These are phyloP conservation scores for Aspergillus funiculosus DNA, from an alignment of 495 filamentous ascomycete species.

Conservation along the genomic window DNA sequence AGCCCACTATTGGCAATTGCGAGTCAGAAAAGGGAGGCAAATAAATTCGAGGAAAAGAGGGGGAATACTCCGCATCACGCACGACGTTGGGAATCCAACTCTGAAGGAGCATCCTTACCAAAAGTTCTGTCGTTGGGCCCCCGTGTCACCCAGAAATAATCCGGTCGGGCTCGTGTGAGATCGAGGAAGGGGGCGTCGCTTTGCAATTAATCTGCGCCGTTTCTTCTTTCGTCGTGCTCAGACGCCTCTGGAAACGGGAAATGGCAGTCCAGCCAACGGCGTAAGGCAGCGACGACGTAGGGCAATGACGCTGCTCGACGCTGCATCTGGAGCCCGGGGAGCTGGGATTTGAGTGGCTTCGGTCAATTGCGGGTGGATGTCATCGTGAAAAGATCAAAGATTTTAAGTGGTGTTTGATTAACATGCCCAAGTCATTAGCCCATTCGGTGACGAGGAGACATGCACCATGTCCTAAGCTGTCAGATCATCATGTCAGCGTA, in stretches of 20 bases:
- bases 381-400: constrained; percentile 15
- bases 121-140: constrained; percentile 12
- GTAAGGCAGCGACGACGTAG: constrained; percentile 19
- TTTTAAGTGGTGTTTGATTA: constrained; percentile 17
- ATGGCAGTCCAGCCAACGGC: constrained; percentile 7
- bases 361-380: constrained; percentile 17
- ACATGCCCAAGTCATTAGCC: constrained; percentile 12
- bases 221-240: constrained; percentile 11
- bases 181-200: constrained; percentile 4
- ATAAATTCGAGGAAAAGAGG: too few species aligned
- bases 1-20: too few species aligned
- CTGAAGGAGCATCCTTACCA: not conserved
- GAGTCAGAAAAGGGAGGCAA: too few species aligned
- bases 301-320: constrained; percentile 15
- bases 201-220: constrained; percentile 9
- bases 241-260: constrained; percentile 3
- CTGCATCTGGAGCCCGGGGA: constrained; percentile 12
- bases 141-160: constrained; percentile 20
- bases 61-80: too few species aligned
- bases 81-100: not conserved
- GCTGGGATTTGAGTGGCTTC: constrained; percentile 15
- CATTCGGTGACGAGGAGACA: constrained; percentile 12
- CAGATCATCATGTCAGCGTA: constrained; percentile 19
- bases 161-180: constrained; percentile 18
- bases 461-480: constrained; percentile 13